These are phyloP conservation scores for Chlorociboria aeruginascens DNA, from an alignment of 495 filamentous ascomycete species.

Conservation along the genomic window DNA sequence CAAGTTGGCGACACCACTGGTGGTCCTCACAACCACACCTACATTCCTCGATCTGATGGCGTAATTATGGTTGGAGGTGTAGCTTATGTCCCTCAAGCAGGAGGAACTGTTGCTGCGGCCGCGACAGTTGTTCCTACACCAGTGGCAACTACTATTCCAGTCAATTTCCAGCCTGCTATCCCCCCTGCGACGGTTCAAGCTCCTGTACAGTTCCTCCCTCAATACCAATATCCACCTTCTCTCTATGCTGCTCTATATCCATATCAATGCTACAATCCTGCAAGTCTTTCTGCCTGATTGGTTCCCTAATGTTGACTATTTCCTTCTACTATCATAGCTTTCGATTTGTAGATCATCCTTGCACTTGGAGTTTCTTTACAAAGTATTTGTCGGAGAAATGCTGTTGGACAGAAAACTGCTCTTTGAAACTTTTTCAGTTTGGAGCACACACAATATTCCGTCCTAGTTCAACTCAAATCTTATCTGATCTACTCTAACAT, in stretches of 20 bases:
- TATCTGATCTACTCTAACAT: neutral
- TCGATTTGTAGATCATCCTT: neutral
- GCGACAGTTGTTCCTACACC: neutral
- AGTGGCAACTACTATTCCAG: neutral
- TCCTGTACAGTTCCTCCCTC: constrained; percentile 1
- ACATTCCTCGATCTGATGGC: constrained; percentile 32
- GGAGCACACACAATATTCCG: no score
- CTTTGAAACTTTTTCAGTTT: no score
- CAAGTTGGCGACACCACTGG: constrained; percentile 32
- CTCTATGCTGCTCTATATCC: neutral
- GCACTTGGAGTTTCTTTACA: neutral
- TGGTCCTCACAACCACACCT: constrained; percentile 31
- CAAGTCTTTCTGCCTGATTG: neutral
- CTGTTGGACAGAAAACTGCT: no score
- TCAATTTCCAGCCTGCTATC: neutral
- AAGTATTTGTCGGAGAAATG: neutral
- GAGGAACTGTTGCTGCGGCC: neutral
- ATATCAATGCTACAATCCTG: neutral
- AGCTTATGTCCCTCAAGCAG: constrained; percentile 4
- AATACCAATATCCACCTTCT: neutral
- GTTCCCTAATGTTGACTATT: neutral
- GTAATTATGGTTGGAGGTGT: constrained; percentile 9
- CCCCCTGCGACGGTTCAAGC: neutral
- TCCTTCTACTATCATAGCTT: neutral
- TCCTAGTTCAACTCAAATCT: no score